Percentiles rank a stretch among this genome's conserved stretches.
Evolutionary conservation across 805 yeast species (phyloP).

Genomic region (Kluyveromyces starmeri): DNA sequence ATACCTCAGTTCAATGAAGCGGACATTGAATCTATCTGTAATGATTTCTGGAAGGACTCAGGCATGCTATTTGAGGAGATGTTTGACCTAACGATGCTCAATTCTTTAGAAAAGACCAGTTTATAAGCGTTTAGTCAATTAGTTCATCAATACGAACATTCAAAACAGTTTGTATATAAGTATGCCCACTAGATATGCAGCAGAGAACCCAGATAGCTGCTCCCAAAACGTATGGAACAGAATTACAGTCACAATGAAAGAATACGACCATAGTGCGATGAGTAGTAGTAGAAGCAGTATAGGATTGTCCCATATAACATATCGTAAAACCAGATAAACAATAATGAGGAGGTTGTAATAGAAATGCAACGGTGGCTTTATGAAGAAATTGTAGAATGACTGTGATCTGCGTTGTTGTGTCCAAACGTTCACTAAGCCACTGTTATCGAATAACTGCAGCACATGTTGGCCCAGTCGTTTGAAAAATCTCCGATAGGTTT

Average conservation of each 20-base stretch:
- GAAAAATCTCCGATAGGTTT: not conserved
- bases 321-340: conserved; percentile 3
- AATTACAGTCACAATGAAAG: conserved; percentile 74
- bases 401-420: not conserved
- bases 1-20: too few species aligned
- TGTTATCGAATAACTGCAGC: conserved; percentile 9
- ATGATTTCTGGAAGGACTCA: not conserved
- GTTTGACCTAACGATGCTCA: not conserved
- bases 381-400: conserved; percentile 6
- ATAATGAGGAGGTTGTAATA: conserved; percentile 5
- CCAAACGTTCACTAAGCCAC: conserved; percentile 7
- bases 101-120: not conserved
- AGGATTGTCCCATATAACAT: conserved; percentile 21
- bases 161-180: conserved; percentile 5
- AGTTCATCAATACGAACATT: not conserved
- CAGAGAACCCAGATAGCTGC: conserved; percentile 59
- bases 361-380: conserved; percentile 10
- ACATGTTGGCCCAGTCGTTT: conserved; percentile 1
- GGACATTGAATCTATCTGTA: not conserved
- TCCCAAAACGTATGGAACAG: conserved; percentile 79
- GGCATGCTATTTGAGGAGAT: not conserved
- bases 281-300: conserved; percentile 27
- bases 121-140: too few species aligned
- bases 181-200: conserved; percentile 41
- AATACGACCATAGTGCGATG: conserved; percentile 65